These are phyloP conservation scores for Yueomyces sinensis DNA, from an alignment of 805 yeast genomes.

Conservation along the genomic window DNA sequence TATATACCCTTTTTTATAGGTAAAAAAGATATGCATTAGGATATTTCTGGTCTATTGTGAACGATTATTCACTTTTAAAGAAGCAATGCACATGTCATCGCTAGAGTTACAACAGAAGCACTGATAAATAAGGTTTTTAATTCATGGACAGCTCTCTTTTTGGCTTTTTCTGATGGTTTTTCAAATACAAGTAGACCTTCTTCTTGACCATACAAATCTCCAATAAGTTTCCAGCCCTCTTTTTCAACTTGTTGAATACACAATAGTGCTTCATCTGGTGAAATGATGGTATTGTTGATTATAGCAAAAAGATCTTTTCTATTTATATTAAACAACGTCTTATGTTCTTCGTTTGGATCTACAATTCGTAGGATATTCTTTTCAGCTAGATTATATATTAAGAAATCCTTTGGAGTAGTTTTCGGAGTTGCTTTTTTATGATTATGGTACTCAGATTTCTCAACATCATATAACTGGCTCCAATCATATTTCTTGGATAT, in stretches of 20 bases:
- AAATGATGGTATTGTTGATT: constrained; percentile 10
- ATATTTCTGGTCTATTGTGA: no score
- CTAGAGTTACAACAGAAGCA: no score
- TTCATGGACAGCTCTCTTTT: no score
- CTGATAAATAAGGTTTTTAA: no score
- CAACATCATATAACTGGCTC: background rate
- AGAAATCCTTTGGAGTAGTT: constrained; percentile 4
- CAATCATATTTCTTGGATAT: background rate
- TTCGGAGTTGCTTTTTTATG: background rate
- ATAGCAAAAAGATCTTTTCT: constrained; percentile 16
- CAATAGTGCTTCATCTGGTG: constrained; percentile 16
- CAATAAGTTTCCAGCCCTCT: constrained; percentile 18
- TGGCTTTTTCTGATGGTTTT: constrained; percentile 1
- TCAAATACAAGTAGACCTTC: constrained; percentile 10
- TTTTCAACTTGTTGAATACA: constrained; percentile 10
- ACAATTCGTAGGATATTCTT: background rate
- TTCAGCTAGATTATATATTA: constrained; percentile 3
- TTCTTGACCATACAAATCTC: constrained; percentile 11
- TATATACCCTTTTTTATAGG: no score
- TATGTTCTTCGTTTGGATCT: constrained; percentile 2
- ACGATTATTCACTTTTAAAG: no score
- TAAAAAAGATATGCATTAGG: no score
- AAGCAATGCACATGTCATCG: no score
- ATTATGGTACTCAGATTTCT: background rate
- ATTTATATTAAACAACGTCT: constrained; percentile 9